Conservation (phyloP, 208 protist genomes). For the Wallacemonas rigidus region DNA sequence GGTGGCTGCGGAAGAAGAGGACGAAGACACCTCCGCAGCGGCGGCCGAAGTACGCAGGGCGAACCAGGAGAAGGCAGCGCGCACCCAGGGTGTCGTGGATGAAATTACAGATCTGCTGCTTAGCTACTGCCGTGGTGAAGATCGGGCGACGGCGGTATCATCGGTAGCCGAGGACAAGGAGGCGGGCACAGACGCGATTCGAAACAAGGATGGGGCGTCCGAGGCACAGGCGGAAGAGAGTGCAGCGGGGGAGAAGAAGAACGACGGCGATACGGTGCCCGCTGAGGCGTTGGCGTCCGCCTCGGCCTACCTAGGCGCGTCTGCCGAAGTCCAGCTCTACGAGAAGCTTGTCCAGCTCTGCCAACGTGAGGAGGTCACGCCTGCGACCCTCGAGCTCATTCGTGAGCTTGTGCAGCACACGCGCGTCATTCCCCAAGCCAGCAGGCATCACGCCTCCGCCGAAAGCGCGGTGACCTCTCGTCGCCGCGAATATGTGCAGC, state of each 20-base stretch:
- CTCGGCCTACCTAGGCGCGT: constrained; percentile 6
- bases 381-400: constrained; percentile 48
- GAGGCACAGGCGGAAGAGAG: constrained; percentile 19
- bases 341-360: constrained; percentile 42
- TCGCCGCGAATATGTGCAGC: constrained; percentile 63
- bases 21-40: not conserved
- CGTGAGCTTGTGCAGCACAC: constrained; percentile 63
- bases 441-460: constrained; percentile 9
- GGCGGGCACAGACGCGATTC: not conserved
- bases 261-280: constrained; percentile 21
- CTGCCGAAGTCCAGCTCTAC: constrained; percentile 42
- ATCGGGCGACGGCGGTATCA: constrained; percentile 2
- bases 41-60: not conserved
- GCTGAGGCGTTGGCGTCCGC: not conserved
- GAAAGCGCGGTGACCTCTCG: constrained; percentile 21
- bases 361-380: constrained; percentile 36
- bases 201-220: not conserved
- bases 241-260: constrained; percentile 15
- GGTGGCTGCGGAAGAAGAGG: not conserved
- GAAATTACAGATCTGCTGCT: constrained; percentile 59
- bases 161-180: constrained; percentile 4
- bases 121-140: constrained; percentile 41
- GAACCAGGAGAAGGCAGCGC: constrained; percentile 12
- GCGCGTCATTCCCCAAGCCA: constrained; percentile 33
- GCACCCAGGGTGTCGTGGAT: constrained; percentile 42